phyloP scores from a whole-genome alignment of 139 green algal species.

The Monoraphidium neglectum region DNA sequence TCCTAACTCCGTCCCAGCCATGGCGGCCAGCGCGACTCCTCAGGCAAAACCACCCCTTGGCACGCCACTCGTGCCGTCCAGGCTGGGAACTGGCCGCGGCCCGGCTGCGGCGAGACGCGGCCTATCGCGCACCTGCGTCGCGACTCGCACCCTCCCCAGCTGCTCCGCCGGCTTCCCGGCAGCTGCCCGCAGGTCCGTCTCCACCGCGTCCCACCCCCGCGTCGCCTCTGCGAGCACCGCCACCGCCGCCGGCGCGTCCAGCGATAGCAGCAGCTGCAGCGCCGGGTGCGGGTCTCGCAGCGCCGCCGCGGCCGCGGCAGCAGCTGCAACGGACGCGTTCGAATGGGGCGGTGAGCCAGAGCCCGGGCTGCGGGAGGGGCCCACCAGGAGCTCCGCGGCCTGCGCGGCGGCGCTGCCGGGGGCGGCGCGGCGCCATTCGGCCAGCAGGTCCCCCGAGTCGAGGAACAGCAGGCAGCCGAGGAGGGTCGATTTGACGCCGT shows the following conservation, averaged over 20 bases:
- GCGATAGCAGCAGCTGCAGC: conserved; percentile 46
- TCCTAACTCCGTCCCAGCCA: too few species aligned
- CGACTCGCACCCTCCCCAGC: conserved; percentile 47
- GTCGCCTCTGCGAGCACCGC: conserved; percentile 46
- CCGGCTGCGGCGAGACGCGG: too few species aligned
- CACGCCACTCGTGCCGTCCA: not conserved
- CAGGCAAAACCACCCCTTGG: not conserved
- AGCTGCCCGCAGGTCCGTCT: conserved; percentile 56
- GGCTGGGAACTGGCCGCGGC: too few species aligned
- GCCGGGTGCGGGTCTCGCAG: conserved; percentile 27
- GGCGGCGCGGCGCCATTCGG: conserved; percentile 11
- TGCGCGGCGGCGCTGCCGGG: too few species aligned
- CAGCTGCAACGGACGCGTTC: too few species aligned
- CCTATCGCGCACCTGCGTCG: conserved; percentile 51
- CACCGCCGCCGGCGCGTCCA: conserved; percentile 46
- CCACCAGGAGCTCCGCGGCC: too few species aligned
- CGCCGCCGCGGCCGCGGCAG: too few species aligned
- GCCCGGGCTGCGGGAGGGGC: too few species aligned
- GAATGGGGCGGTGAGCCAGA: too few species aligned
- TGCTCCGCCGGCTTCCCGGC: conserved; percentile 34
- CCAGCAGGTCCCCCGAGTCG: conserved; percentile 16
- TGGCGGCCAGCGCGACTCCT: too few species aligned
- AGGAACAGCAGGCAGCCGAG: conserved; percentile 49
- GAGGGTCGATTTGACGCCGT: conserved; percentile 16
- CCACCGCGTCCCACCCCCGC: conserved; percentile 57